phyloP scores from a whole-genome alignment of 2,329 filamentous ascomycete genomes.

The Chalaropsis ovoidea region DNA sequence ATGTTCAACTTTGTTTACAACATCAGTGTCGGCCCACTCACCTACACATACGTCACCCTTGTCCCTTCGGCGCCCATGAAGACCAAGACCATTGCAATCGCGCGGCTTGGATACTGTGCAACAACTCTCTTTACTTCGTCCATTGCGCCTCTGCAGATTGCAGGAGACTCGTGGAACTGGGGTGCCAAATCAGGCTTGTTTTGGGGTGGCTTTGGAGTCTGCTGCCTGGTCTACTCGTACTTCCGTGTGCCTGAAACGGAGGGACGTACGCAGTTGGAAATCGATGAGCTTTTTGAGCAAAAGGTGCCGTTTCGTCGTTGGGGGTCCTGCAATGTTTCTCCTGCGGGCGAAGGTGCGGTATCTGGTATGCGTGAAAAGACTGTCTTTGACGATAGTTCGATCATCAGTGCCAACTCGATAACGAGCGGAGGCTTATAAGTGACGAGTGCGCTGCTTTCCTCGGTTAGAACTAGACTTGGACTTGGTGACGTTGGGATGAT shows the following conservation, averaged over 20 bases:
- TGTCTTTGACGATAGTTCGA: conserved; percentile 15
- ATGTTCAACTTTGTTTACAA: conserved; percentile 30
- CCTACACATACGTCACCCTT: conserved; percentile 33
- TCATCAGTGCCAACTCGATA: conserved; percentile 7
- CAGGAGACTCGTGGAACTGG: conserved; percentile 33
- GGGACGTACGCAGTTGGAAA: conserved; percentile 30
- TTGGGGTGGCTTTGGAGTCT: conserved; percentile 33
- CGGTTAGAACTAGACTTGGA: background rate
- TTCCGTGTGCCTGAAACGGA: conserved; percentile 36
- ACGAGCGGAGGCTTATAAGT: background rate
- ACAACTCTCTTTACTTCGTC: conserved; percentile 28
- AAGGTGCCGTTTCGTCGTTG: conserved; percentile 20
- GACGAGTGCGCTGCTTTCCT: background rate
- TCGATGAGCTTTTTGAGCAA: conserved; percentile 31
- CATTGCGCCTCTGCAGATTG: conserved; percentile 29
- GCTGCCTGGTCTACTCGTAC: conserved; percentile 38
- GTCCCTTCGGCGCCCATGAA: conserved; percentile 33
- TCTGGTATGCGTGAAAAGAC: conserved; percentile 3
- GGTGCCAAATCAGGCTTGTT: conserved; percentile 35
- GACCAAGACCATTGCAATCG: conserved; percentile 31
- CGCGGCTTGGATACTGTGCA: conserved; percentile 31
- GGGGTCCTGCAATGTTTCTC: conserved; percentile 1
- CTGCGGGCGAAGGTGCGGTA: background rate
- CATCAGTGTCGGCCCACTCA: conserved; percentile 33
- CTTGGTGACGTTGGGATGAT: background rate